Percentiles rank a stretch among this genome's conserved stretches.
Evolutionary conservation across 2,329 filamentous ascomycete genomes (phyloP).

Genomic region (Stemphylium beticola): DNA sequence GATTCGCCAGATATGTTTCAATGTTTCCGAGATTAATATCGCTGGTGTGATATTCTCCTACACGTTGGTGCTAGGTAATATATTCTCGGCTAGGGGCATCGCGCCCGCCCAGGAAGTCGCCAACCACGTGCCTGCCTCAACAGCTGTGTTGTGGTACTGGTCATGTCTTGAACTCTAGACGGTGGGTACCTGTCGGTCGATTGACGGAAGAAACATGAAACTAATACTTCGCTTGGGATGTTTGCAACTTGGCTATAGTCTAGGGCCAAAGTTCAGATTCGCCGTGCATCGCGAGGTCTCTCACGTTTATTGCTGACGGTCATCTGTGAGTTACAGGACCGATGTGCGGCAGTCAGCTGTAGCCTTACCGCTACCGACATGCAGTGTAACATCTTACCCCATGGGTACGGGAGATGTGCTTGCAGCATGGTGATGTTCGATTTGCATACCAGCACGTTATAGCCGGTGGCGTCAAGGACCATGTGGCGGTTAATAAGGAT

Average conservation of each 20-base stretch:
- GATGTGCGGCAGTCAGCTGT: conserved; percentile 1
- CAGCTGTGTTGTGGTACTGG: conserved; percentile 3
- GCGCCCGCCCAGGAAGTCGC: not conserved
- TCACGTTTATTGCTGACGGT: not conserved
- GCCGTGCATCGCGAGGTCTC: not conserved
- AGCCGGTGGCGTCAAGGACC: conserved; percentile 6
- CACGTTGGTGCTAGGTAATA: conserved; percentile 9
- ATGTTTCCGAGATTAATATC: conserved; percentile 11
- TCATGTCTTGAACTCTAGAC: not conserved
- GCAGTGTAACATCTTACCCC: conserved; percentile 7
- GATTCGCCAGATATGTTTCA: conserved; percentile 9
- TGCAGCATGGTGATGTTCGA: not conserved
- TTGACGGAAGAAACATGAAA: not conserved
- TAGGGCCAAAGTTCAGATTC: not conserved
- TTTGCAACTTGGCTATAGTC: not conserved
- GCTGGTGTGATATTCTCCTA: conserved; percentile 1
- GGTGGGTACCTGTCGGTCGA: conserved; percentile 1
- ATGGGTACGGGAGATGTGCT: not conserved
- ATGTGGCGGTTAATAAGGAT: conserved; percentile 14
- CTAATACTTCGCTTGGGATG: not conserved
- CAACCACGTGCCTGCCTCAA: conserved; percentile 8
- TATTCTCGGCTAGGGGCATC: conserved; percentile 12
- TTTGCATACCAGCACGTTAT: conserved; percentile 1
- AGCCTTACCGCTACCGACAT: conserved; percentile 6
- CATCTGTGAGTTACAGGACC: not conserved